Evolutionary conservation across 148 eudicot species (phyloP), one percentile per base, ranked within the genome.

Genomic region (Camellia granthamiana): DNA sequence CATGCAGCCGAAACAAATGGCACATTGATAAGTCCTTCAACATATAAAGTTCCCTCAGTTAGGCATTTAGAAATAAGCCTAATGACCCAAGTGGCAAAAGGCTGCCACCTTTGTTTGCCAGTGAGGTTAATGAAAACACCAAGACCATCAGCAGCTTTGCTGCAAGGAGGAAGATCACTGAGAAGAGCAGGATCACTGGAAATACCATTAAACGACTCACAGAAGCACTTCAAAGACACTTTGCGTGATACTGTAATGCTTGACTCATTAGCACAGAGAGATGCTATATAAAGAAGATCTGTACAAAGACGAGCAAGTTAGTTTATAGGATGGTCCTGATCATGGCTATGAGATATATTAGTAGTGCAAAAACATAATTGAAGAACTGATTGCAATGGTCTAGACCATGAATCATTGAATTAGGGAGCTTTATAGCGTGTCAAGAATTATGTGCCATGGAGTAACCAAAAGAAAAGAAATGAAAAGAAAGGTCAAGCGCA

Each of bases 21-120:
- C 70, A 84, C 79, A 65, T 87, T 83, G 77, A 93, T 78, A 60
- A 92, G 92, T 75, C 92, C 98, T 88, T 96, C 94, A 85, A 93
- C 93, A 85, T 92, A 91, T 47, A 96, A 85, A 80, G 97, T 92
- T 86, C 97, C 98, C 85, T 93, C 98, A 74, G 94, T 90, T 71
- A 93, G 80, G 85, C 90, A 90, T 87, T 88, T 96, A 81, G 86
- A 88, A 16, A 90, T 78, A 80, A 96, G 87, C 84, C 85, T 90
- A 82, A 93, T 83, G 66, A 87, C 81, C 92, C 98, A 90, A 68
- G 92, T 89, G 73, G 98, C 92, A 88, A 96, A 92, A 61, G 88
- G 85, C 72, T 82, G 87, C 98, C 96, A 91, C 77, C 97, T 91
- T 80, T 85, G 81, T 81, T 80, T 84, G 43, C 88, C 88, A 1